Percentiles rank a stretch among this genome's conserved stretches.
Conservation (phyloP, 192 early-diverging fungal species). For the Physocladia obscura region DNA sequence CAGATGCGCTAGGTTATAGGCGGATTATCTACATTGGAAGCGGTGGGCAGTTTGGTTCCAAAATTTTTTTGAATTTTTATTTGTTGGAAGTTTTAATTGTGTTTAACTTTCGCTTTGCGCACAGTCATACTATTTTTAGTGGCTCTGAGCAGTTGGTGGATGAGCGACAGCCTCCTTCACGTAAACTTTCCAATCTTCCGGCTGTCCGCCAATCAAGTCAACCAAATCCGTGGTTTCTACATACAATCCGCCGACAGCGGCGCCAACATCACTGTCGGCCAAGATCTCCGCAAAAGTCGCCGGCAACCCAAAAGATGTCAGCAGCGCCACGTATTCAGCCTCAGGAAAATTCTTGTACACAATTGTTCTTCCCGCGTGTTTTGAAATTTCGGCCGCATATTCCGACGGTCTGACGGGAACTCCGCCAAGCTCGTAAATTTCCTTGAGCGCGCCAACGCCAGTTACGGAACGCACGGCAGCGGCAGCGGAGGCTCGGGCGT, state of each 20-base stretch:
- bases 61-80: no score
- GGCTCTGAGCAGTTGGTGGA: neutral
- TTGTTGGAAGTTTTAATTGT: no score
- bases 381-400: neutral
- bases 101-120: neutral
- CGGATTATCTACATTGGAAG: no score
- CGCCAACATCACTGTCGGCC: neutral
- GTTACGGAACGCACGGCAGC: neutral
- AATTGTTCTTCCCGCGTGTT: neutral
- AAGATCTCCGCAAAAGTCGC: neutral
- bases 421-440: neutral
- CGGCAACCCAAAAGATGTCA: neutral
- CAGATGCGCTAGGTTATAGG: no score
- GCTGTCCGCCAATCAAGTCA: neutral
- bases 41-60: no score
- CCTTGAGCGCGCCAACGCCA: neutral
- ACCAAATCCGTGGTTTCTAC: neutral
- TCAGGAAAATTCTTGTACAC: neutral
- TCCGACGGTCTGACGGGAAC: neutral
- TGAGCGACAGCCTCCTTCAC: neutral
- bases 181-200: neutral
- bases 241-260: neutral
- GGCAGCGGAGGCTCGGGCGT: neutral
- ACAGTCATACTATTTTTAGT: neutral
- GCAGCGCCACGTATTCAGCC: neutral